phyloP scores from a whole-genome alignment of 2,329 filamentous ascomycete species.

The Cercospora sp. region DNA sequence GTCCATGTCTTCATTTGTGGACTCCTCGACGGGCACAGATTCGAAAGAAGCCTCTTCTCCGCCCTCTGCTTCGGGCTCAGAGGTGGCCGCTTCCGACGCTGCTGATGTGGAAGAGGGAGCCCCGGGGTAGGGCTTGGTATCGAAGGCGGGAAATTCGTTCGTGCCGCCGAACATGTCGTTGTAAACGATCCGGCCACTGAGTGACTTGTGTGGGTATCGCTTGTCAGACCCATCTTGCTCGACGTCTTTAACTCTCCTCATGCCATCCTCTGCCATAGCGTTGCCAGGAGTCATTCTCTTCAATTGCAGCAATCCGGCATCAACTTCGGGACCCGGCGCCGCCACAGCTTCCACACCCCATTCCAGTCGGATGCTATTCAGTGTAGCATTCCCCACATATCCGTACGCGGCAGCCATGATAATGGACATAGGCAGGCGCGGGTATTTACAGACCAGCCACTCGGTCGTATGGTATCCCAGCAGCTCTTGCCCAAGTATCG shows the following conservation, averaged over 20 bases:
- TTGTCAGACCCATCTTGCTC: constrained; percentile 39
- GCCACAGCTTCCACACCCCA: constrained; percentile 93
- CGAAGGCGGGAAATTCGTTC: constrained; percentile 32
- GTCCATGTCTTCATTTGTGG: constrained; percentile 13
- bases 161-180: constrained; percentile 82
- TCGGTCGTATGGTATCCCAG: constrained; percentile 88
- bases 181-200: constrained; percentile 75
- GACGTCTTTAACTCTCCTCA: constrained; percentile 38
- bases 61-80: not conserved
- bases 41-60: constrained; percentile 10
- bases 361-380: constrained; percentile 72
- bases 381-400: constrained; percentile 73
- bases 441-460: constrained; percentile 83
- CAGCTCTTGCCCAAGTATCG: constrained; percentile 77
- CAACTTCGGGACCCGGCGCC: constrained; percentile 84
- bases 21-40: not conserved
- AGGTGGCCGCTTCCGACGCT: not conserved
- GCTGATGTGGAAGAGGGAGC: constrained; percentile 20
- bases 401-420: constrained; percentile 83
- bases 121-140: constrained; percentile 28
- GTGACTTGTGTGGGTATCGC: constrained; percentile 24
- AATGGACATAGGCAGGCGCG: constrained; percentile 85
- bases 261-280: constrained; percentile 37
- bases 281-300: constrained; percentile 50
- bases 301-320: constrained; percentile 87